phyloP scores from a whole-genome alignment of 2,329 filamentous ascomycete genomes.

The Apiospora koreana region DNA sequence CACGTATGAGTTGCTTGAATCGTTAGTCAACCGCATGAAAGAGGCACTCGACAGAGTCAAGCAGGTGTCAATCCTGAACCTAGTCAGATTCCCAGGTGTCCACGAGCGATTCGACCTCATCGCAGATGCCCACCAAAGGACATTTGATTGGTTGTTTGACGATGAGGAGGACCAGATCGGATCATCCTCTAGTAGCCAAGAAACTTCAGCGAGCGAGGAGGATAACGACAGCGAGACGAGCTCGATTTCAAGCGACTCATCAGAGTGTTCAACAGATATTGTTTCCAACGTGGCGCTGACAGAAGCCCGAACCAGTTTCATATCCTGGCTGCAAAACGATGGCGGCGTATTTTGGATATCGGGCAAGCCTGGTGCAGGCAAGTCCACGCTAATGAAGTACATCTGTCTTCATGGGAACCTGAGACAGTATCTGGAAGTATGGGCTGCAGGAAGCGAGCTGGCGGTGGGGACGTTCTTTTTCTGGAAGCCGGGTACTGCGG shows the following conservation, averaged over 20 bases:
- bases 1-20: neutral
- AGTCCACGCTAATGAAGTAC: conserved; percentile 26
- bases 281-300: neutral
- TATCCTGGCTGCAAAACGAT: neutral
- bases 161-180: neutral
- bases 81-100: neutral
- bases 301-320: neutral
- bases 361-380: conserved; percentile 24
- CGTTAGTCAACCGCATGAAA: neutral
- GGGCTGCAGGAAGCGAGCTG: conserved; percentile 16
- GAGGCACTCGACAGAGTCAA: neutral
- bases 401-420: conserved; percentile 15
- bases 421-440: conserved; percentile 10
- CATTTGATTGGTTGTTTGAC: neutral
- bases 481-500: conserved; percentile 21
- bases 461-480: conserved; percentile 20
- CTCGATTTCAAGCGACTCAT: neutral
- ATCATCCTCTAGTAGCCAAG: neutral
- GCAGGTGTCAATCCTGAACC: neutral
- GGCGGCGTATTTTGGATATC: conserved; percentile 21
- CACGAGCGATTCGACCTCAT: neutral
- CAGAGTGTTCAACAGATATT: neutral
- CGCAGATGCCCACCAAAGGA: neutral
- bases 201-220: neutral
- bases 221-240: neutral